Base-by-base conservation (phyloP, 805 yeast genomes). In the Cyberlindnera xishuangbannaensis region DNA sequence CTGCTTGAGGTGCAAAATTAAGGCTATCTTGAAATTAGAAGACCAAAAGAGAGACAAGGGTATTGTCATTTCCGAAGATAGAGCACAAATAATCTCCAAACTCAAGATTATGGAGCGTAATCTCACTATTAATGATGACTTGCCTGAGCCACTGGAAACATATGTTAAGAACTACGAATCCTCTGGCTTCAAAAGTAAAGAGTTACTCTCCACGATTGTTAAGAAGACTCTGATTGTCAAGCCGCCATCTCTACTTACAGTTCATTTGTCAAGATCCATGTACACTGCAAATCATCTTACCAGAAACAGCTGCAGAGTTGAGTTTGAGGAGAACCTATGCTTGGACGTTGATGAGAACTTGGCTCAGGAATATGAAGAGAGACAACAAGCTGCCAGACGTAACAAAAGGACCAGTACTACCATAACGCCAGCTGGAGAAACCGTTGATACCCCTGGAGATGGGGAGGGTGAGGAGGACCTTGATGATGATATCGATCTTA, bases 251-350 rank as follows among this genome's bases (percentile, higher is more conserved):
- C 61, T 84, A 6, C 64, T 92, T 31, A 73, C 83, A 0, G 60
- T 90, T n/a, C 97, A 90, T 55, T 59, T 92, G 26, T 85, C 95
- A 8, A 67, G 97, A 47, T 88, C 97, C 0, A 70, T 82, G 26
- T 87, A 71, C 51, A 69, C 74, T 30, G 85, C 83, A 7, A 73
- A 73, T 26, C 73, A 69, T 13, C 73, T 83, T 2, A 67, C 78
- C 7, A 71, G 95, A 46, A 88, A 85, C 57, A 63, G 83, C 8
- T 84, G 95, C 55, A 64, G 75, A 33, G 86, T 86, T 5, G 54
- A 62, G 7, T 81, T 83, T 47, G 76, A 72, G 9, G 88, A 81
- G 44, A 51, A 50, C 13, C 46, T 74, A 45, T 47, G 62, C n/a
- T 44, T 80, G 36, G 60, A 65, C 11, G 66, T 79, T 23, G 73